These are phyloP conservation scores for Hygrocybe coccinea DNA, from an alignment of 768 basidiomycete species.

Conservation along the genomic window DNA sequence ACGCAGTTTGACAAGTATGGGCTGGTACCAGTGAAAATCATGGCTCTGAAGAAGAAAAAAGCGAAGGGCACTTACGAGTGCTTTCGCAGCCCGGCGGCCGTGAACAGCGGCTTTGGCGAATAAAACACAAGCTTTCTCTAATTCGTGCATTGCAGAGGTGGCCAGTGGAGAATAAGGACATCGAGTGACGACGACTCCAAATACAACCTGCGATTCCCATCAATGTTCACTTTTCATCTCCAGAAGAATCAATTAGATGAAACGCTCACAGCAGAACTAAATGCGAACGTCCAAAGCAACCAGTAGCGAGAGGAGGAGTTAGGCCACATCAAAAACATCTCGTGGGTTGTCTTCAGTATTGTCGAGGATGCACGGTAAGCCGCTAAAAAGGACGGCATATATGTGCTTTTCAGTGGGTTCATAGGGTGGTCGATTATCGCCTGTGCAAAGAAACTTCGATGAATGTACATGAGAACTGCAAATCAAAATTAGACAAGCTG, in stretches of 20 bases:
- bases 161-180: constrained; percentile 68
- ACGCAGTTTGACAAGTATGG: constrained; percentile 52
- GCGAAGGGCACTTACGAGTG: constrained; percentile 43
- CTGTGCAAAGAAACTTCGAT: constrained; percentile 66
- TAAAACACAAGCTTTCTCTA: constrained; percentile 63
- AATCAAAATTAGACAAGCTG: background rate
- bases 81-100: constrained; percentile 60
- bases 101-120: constrained; percentile 57
- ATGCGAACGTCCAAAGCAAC: constrained; percentile 53
- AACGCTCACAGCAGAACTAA: background rate
- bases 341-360: constrained; percentile 47
- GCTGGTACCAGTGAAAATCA: constrained; percentile 32
- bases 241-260: background rate
- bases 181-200: constrained; percentile 74
- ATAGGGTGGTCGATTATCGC: constrained; percentile 63
- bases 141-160: constrained; percentile 58
- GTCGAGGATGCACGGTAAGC: constrained; percentile 55
- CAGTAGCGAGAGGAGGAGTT: constrained; percentile 51
- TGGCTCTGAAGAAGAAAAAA: no score
- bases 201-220: constrained; percentile 50
- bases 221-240: background rate
- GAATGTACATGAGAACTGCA: constrained; percentile 57
- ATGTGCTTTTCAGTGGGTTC: constrained; percentile 62
- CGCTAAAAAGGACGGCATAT: constrained; percentile 61
- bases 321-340: constrained; percentile 46